A percentile compares a stretch with the other conserved stretches of the same genome.
phyloP scores from a whole-genome alignment of 2,329 filamentous ascomycete genomes.

The Cytospora piceae region DNA sequence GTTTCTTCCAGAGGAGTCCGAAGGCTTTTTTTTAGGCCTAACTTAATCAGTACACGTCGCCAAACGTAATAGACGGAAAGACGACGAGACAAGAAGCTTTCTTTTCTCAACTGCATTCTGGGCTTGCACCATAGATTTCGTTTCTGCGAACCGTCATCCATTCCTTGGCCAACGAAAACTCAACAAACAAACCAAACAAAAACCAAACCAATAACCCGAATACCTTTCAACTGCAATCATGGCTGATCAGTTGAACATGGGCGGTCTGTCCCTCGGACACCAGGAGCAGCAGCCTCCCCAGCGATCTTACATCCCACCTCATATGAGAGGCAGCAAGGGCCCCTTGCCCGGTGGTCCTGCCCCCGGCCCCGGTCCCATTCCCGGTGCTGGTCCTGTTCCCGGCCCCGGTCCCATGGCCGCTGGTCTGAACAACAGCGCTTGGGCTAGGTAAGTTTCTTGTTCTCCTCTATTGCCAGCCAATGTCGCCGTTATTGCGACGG shows the following conservation, averaged over 20 bases:
- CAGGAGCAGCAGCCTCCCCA: conserved; percentile 39
- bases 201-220: conserved; percentile 28
- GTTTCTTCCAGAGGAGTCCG: conserved; percentile 47
- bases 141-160: conserved; percentile 23
- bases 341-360: conserved; percentile 27
- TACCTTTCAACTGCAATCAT: conserved; percentile 54
- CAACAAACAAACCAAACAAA: conserved; percentile 13
- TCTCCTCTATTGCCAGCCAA: neutral
- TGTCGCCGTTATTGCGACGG: neutral
- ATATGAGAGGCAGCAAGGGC: conserved; percentile 68
- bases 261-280: conserved; percentile 66
- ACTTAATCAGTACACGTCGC: conserved; percentile 24
- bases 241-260: conserved; percentile 86
- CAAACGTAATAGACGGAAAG: conserved; percentile 27
- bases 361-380: conserved; percentile 39
- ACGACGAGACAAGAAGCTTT: conserved; percentile 27
- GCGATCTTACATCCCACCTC: conserved; percentile 84
- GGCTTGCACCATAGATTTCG: conserved; percentile 21
- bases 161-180: conserved; percentile 27
- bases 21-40: conserved; percentile 36
- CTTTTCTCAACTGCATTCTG: conserved; percentile 26
- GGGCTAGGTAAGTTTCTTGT: conserved; percentile 59
- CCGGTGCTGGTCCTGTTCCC: conserved; percentile 38
- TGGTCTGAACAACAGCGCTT: conserved; percentile 66
- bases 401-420: conserved; percentile 40